Evolutionary conservation across 306 rosid genomes (phyloP), one percentile per base, ranked within the genome.

Genomic region (Sicyos baderoa): DNA sequence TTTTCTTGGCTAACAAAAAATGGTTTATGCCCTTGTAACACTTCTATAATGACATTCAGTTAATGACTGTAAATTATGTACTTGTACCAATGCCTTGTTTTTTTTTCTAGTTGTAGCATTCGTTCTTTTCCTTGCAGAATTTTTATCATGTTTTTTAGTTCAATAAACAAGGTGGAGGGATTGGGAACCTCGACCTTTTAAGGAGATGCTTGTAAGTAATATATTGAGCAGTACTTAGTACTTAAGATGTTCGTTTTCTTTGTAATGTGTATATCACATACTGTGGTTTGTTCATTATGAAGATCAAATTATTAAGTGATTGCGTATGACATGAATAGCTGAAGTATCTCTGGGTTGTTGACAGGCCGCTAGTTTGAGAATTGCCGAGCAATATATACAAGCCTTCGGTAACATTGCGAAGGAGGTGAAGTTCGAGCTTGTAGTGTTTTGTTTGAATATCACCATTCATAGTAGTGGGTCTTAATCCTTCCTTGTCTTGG

Each of bases 311-410:
- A 50, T 22, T 22, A 29, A 60, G 66, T 60, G 71, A 66, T 52
- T 68, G 8, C 25, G 16, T 37, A 62, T 64, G 60, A 25, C 40
- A 51, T 69, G 49, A 27, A 51, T 52, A 27, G 13, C 49, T 50
- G 18, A 66, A 29, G 48, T 69, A 17, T 27, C 60, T 69, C 49
- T 42, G 52, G 29, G 23, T 58, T 72, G 47, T 67, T 79, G 82
- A 80, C 90, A 93, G 98, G 98, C 97, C 18, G 98, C 98, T 53
- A 86, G 88, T 77, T 81, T 93, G 83, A 86, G 90, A 75, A 77
- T 93, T 42, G 98, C 97, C 23, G 98, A 93, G 83, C 96, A 89
- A 78, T 93, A 93, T 74, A 81, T 93, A 65, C 82, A 80, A 56
- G 97, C 98, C 78, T 93, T 93, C 59, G 51, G 96, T 72, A 93